phyloP scores from a whole-genome alignment of 2,329 filamentous ascomycete species.

The Immersiporthe knoxdaviesiana region DNA sequence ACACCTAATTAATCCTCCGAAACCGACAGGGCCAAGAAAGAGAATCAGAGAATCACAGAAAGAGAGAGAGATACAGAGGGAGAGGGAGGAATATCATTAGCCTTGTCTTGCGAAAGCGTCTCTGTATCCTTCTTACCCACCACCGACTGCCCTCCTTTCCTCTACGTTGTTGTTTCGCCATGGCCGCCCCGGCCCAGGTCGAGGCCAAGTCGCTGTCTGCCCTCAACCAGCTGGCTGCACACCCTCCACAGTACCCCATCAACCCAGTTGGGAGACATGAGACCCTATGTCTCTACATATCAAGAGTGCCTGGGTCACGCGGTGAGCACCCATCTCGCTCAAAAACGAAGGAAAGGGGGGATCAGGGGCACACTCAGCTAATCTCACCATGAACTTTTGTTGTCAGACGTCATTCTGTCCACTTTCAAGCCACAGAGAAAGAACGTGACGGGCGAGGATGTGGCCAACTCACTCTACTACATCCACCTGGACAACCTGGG shows the following conservation, averaged over 20 bases:
- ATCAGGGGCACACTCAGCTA: slow-evolving; percentile 21
- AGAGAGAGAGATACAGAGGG: too few relatives aligned
- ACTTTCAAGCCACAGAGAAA: slow-evolving; percentile 87
- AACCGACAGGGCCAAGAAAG: neutral
- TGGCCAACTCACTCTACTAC: slow-evolving; percentile 88
- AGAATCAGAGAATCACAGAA: too few relatives aligned
- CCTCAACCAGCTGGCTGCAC: slow-evolving; percentile 78
- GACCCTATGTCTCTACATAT: slow-evolving; percentile 85
- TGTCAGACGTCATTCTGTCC: slow-evolving; percentile 84
- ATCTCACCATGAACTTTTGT: slow-evolving; percentile 10
- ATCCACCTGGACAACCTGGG: slow-evolving; percentile 74
- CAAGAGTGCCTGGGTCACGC: slow-evolving; percentile 87
- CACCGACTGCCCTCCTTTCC: too few relatives aligned
- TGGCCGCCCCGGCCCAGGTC: slow-evolving; percentile 49
- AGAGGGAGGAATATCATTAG: neutral
- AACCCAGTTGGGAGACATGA: slow-evolving; percentile 71
- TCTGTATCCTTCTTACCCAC: neutral
- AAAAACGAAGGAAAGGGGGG: neutral
- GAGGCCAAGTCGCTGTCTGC: slow-evolving; percentile 84
- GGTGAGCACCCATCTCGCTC: slow-evolving; percentile 54
- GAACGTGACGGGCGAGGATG: slow-evolving; percentile 85
- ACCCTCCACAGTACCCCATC: slow-evolving; percentile 83
- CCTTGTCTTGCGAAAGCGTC: neutral
- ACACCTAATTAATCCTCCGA: neutral
- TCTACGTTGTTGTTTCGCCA: too few relatives aligned